Percentiles rank a stretch among this genome's conserved stretches.
Evolutionary conservation across 208 protist genomes (phyloP).

Genomic region (Crithidia sp.): DNA sequence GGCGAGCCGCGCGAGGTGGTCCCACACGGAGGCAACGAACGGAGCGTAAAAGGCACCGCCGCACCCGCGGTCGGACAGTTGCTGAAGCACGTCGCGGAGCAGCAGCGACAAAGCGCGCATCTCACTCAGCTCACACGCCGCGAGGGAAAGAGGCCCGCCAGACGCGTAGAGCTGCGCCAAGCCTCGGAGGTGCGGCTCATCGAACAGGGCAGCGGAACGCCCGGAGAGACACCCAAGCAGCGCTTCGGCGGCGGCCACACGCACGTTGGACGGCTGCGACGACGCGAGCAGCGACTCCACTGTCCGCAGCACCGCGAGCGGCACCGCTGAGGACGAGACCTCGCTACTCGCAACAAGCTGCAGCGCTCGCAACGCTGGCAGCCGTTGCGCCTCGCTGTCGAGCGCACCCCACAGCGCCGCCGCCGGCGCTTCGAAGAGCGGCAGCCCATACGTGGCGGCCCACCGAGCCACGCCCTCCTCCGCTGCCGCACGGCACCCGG

Average conservation of each 20-base stretch:
- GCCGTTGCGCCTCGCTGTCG: conserved; percentile 11
- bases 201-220: not conserved
- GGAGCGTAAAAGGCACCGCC: conserved; percentile 9
- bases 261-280: conserved; percentile 18
- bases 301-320: conserved; percentile 28
- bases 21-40: conserved; percentile 19
- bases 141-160: conserved; percentile 24
- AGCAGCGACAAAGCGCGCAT: conserved; percentile 17
- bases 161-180: conserved; percentile 25
- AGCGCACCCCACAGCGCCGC: conserved; percentile 21
- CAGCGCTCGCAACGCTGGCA: conserved; percentile 23
- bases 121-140: conserved; percentile 30
- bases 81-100: conserved; percentile 18
- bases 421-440: conserved; percentile 1
- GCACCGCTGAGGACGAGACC: conserved; percentile 15
- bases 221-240: conserved; percentile 21
- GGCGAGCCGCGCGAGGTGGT: conserved; percentile 24
- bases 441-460: conserved; percentile 22
- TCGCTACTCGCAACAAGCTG: conserved; percentile 23
- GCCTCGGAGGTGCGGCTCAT: conserved; percentile 9
- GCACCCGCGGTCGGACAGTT: not conserved
- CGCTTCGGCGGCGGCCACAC: conserved; percentile 24
- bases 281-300: conserved; percentile 28
- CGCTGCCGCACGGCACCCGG: conserved; percentile 24
- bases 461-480: conserved; percentile 29